Base-by-base conservation (phyloP, 805 yeast species). In the Candida morakotiae region DNA sequence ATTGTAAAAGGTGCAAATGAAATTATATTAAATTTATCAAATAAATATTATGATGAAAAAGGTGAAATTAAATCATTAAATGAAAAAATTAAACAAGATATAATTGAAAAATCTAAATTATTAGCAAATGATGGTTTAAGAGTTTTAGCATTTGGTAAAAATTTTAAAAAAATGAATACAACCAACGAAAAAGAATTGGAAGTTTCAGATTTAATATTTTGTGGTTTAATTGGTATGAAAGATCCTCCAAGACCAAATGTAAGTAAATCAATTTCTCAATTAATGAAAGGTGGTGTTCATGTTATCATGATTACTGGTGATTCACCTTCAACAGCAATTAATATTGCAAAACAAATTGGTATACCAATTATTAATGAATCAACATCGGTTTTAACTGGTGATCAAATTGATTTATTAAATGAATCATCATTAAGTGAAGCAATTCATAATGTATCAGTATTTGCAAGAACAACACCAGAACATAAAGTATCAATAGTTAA, bases 261-360 rank as follows among this genome's bases (percentile, higher is more conserved):
- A 3, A 74, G 77, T 34, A 67, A 71, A 34, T 84, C 96, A 2
- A 76, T 93, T 40, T 75, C 84, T 26, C 71, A 79, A 45, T 71
- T 93, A 40, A 71, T 88, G 68, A 80, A 80, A 53, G 96, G 98
- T 44, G 96, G 98, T 30, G 98, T 93, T 28, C 95, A 87, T 53
- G 87, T 93, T n/a, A 86, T 93, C 35, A 93, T 93, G 98, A 91
- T 93, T 46, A 93, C 99, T 7, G 96, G 96, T 50, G 97, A 89
- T 59, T 75, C 87, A 25, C 95, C 88, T 45, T 79, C 83, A 11
- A 87, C 97, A 11, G 96, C 96, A 5, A 62, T 73, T 10, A 81
- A 84, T 48, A 86, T 89, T 58, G 97, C 96, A 2, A 75, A 71
- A 45, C 88, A 87, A 58, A 85, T 91, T 47, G 98, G 98, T 20